These are phyloP conservation scores for Leccinum disarticulatum DNA, from an alignment of 768 basidiomycete genomes.

Conservation along the genomic window DNA sequence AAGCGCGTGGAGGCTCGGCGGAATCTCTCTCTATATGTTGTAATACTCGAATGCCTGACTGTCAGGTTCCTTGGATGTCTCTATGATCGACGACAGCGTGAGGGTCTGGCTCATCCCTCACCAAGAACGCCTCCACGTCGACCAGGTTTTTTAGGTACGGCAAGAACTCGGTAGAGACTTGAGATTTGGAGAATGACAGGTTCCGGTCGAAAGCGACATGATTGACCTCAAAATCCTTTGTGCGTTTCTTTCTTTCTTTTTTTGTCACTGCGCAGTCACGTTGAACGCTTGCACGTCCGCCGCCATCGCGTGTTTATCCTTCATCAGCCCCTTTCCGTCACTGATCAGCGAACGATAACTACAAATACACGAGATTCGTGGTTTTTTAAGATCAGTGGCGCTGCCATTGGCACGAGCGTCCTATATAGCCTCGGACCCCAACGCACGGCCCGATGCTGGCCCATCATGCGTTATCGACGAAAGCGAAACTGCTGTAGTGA, in stretches of 20 bases:
- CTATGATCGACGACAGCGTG: too few species aligned
- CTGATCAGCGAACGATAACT: not conserved
- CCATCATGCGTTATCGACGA: not conserved
- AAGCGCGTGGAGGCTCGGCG: too few species aligned
- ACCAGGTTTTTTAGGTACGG: constrained; percentile 62
- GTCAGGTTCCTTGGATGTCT: too few species aligned
- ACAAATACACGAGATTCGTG: not conserved
- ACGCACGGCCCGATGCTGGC: not conserved
- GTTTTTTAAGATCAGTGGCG: not conserved
- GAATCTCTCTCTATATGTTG: too few species aligned
- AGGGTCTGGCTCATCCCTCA: too few species aligned
- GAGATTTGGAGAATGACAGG: constrained; percentile 79
- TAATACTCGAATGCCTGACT: too few species aligned
- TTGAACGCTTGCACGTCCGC: constrained; percentile 74
- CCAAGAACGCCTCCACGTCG: too few species aligned
- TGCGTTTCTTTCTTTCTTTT: too few species aligned
- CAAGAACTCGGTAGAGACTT: constrained; percentile 53
- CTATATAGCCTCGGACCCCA: not conserved
- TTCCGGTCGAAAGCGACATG: constrained; percentile 74
- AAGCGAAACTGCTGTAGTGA: not conserved
- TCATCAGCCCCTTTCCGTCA: constrained; percentile 62
- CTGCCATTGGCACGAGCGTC: not conserved
- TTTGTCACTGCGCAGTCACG: too few species aligned
- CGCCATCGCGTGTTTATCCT: constrained; percentile 73
- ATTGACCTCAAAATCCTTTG: constrained; percentile 60